Base-by-base conservation (phyloP, 345 rosid genomes). In the Syzygium aromaticum region DNA sequence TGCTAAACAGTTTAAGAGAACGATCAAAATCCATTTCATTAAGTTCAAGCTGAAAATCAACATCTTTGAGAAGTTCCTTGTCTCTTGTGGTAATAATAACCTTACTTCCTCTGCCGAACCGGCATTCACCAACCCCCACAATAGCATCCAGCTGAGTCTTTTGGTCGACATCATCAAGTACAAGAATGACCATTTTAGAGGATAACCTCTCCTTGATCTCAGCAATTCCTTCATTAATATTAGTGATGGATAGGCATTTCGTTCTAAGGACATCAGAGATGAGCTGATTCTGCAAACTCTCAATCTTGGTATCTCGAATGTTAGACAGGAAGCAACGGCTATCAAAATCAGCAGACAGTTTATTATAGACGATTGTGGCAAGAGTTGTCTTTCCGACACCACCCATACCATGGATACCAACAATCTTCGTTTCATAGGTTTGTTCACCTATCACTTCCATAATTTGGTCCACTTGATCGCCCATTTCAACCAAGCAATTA, bases 331-430 rank as follows among this genome's bases (percentile, higher is more conserved):
- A 80, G 52, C 85, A 46, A 43, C 56, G 5, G 0, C 16, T 3
- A n/a, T 27, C 46, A 14, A 43, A 80, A 33, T 80, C 15, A 11
- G 16, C 7, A 0, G 28, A 52, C 7, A 87, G 22, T 16, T 14
- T 25, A 46, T 87, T 80, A 40, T 23, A 87, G 33, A 77, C 0
- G 1, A 83, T 51, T 0, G n/a, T 54, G 21, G 88, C 85, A 14
- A 80, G 84, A 77, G 85, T 87, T 7, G 88, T 80, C 28, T 87
- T 87, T 53, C 85, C 85, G 0, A 87, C 57, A n/a, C 88, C 88
- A 6, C 88, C 88, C 73, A 87, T 87, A 5, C 88, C 88, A 40
- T 77, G 5, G 3, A 87, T 87, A 0, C 88, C 88, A 16, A 87
- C 28, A 6, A 52, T 52, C 25, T 27, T 7, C 38, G 22, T 40